These are phyloP conservation scores for Pyrus pyrifolia DNA, from an alignment of 306 rosid genomes.

Conservation along the genomic window DNA sequence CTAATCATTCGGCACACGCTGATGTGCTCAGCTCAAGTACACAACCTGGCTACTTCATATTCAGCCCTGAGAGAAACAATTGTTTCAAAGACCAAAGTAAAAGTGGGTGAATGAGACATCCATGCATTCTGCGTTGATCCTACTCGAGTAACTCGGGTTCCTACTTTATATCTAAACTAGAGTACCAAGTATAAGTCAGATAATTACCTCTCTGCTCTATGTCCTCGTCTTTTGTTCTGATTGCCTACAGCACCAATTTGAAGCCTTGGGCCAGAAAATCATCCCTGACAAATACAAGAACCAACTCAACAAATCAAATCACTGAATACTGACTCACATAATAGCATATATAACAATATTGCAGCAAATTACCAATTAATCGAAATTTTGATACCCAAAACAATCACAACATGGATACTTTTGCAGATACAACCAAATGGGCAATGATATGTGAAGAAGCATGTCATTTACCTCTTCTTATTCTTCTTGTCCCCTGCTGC, in stretches of 20 bases:
- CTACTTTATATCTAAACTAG: background rate
- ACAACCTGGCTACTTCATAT: background rate
- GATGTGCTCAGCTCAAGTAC: background rate
- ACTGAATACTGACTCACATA: background rate
- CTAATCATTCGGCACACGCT: background rate
- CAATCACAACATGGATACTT: background rate
- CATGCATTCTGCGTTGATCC: background rate
- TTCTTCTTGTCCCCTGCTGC: constrained; percentile 8
- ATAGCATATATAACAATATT: background rate
- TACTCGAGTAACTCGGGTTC: background rate
- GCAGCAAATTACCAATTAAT: background rate
- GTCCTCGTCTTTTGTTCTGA: background rate
- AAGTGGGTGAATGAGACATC: background rate
- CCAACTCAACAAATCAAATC: constrained; percentile 2
- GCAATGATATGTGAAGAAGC: background rate
- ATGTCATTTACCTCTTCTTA: constrained; percentile 36
- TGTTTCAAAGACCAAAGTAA: background rate
- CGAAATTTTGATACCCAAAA: background rate
- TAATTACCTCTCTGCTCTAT: background rate
- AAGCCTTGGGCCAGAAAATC: constrained; percentile 42
- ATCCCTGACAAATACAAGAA: constrained; percentile 16
- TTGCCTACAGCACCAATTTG: constrained; percentile 29
- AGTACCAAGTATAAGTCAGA: background rate
- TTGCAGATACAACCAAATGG: background rate
- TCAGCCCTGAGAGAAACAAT: background rate